Evolutionary conservation across 2,329 filamentous ascomycete species (phyloP).

Genomic region (Fusarium burgessii): DNA sequence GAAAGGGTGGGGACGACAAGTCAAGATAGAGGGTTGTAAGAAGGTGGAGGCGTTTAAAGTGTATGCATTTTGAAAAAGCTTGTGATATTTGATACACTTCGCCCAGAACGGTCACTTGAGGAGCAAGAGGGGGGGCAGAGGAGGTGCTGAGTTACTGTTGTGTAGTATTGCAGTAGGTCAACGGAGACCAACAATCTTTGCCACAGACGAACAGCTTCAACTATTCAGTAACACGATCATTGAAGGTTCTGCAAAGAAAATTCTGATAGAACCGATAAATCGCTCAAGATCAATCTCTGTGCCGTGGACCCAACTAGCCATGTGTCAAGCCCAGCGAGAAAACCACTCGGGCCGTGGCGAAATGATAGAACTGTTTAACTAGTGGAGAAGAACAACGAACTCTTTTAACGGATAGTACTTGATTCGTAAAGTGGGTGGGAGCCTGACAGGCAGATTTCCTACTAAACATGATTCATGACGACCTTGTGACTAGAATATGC

Average conservation of each 20-base stretch:
- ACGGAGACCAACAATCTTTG: background rate
- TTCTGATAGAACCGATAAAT: constrained; percentile 9
- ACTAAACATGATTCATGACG: constrained; percentile 11
- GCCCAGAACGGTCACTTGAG: background rate
- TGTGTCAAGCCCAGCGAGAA: constrained; percentile 1
- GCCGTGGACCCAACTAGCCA: background rate
- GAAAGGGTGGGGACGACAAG: background rate
- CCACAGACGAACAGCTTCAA: background rate
- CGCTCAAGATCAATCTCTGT: constrained; percentile 11
- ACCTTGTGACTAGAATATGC: background rate
- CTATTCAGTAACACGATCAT: too few species aligned
- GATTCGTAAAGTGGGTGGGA: background rate
- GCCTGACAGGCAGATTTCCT: constrained; percentile 8
- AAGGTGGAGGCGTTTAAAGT: constrained; percentile 26
- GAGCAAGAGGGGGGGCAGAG: too few species aligned
- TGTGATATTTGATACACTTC: background rate
- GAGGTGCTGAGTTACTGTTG: background rate
- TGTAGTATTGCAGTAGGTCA: background rate
- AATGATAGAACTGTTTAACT: background rate
- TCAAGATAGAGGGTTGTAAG: constrained; percentile 1
- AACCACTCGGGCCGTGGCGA: constrained; percentile 12
- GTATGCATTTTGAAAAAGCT: constrained; percentile 25
- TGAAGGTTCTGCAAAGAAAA: background rate
- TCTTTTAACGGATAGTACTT: background rate
- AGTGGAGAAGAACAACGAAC: constrained; percentile 9